Conservation (phyloP, 306 rosid species). For the Astragalus membranaceus region DNA sequence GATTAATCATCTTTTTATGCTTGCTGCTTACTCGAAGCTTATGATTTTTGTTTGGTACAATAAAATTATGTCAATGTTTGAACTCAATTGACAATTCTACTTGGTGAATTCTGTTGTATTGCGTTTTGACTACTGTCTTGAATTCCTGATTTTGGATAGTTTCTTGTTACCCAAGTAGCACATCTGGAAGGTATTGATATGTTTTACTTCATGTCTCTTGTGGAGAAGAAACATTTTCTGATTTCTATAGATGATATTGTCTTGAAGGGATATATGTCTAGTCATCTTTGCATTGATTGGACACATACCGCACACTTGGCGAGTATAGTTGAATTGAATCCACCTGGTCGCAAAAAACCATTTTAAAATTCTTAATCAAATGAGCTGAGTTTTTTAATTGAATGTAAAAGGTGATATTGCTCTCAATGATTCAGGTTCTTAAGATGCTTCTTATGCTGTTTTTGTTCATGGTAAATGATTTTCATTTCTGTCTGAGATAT, state of each 20-base stretch:
- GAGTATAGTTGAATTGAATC: neutral
- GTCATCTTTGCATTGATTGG: neutral
- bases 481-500: conserved; percentile 11
- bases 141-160: neutral
- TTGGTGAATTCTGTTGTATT: neutral
- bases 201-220: neutral
- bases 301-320: too few species aligned
- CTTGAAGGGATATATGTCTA: neutral
- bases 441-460: conserved; percentile 16
- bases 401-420: neutral
- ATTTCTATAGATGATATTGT: conserved; percentile 14
- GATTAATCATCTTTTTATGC: neutral
- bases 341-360: neutral
- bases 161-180: neutral
- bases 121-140: neutral
- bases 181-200: neutral
- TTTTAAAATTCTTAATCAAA: neutral
- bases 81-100: neutral
- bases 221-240: conserved; percentile 5
- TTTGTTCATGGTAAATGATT: neutral
- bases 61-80: neutral
- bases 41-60: neutral
- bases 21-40: neutral
- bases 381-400: neutral
- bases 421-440: neutral